A percentile compares a stretch with the other conserved stretches of the same genome.
Conservation (phyloP, 129 eudicot genomes). For the Centella asiatica region DNA sequence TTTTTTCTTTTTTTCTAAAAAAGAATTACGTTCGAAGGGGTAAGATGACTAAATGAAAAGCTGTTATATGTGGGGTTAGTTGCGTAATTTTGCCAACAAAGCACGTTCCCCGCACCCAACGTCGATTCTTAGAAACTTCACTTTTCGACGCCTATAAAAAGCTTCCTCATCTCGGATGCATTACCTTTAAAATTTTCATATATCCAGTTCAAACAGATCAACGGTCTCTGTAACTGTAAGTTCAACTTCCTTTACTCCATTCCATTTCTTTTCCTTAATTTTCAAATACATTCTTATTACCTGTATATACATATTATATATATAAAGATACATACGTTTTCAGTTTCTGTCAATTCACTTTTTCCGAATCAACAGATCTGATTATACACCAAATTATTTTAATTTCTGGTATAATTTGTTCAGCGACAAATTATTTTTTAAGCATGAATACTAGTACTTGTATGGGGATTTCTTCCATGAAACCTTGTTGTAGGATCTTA, state of each 20-base stretch:
- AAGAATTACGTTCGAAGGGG: too few relatives aligned
- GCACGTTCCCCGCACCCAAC: slow-evolving; percentile 9
- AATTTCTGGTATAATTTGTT: background rate
- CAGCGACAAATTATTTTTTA: background rate
- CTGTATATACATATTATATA: background rate
- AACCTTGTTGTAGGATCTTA: slow-evolving; percentile 62
- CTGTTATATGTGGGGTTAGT: slow-evolving; percentile 17
- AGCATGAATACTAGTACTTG: slow-evolving; percentile 29
- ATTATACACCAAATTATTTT: background rate
- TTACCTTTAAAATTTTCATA: background rate
- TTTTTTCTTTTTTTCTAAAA: too few relatives aligned
- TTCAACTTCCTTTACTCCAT: background rate
- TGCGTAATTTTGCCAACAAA: background rate
- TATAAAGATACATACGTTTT: background rate
- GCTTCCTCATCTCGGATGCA: background rate
- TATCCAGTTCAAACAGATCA: slow-evolving; percentile 10
- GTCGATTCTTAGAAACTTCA: slow-evolving; percentile 14
- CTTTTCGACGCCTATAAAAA: slow-evolving; percentile 17
- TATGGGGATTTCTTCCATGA: slow-evolving; percentile 48
- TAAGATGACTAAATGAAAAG: too few relatives aligned
- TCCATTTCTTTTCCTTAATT: background rate
- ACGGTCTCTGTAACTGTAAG: slow-evolving; percentile 19
- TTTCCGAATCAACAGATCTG: slow-evolving; percentile 22
- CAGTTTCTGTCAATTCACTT: slow-evolving; percentile 26
- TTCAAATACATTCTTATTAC: background rate